Conservation (phyloP, 306 rosid species). For the Lathyrus sativus region DNA sequence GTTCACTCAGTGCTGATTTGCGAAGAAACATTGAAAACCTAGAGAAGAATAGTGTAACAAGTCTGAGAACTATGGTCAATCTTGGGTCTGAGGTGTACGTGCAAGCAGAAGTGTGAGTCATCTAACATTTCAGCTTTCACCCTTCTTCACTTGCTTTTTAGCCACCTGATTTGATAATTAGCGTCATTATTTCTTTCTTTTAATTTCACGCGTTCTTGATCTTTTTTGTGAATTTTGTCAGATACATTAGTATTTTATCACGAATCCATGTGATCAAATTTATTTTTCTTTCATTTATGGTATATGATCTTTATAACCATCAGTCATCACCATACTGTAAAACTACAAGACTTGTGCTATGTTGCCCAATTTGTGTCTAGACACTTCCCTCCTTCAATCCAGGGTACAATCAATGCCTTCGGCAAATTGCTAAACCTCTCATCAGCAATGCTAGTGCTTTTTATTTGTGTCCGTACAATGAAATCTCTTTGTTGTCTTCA, state of each 20-base stretch:
- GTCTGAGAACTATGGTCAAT: conserved; percentile 82
- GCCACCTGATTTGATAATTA: conserved; percentile 15
- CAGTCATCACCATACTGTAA: conserved; percentile 7
- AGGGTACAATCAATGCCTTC: conserved; percentile 5
- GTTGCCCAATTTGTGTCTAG: conserved; percentile 9
- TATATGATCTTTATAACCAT: conserved; percentile 22
- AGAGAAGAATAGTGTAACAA: conserved; percentile 82
- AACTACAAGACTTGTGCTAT: conserved; percentile 11
- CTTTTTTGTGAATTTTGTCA: conserved; percentile 4
- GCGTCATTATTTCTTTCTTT: neutral
- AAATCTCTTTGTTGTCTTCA: conserved; percentile 14
- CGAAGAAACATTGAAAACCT: conserved; percentile 78
- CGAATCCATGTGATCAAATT: conserved; percentile 1
- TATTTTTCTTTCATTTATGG: conserved; percentile 20
- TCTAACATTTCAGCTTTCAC: conserved; percentile 20
- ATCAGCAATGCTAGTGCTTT: conserved; percentile 18
- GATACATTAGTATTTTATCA: neutral
- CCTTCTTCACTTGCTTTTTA: neutral
- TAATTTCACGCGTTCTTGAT: conserved; percentile 7
- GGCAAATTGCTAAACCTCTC: conserved; percentile 3
- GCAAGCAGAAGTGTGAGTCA: conserved; percentile 93
- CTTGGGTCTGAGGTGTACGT: conserved; percentile 90
- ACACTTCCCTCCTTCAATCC: neutral
- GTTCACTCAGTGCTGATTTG: conserved; percentile 66
- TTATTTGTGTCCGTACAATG: conserved; percentile 6